A percentile compares a stretch with the other conserved stretches of the same genome.
phyloP scores from a whole-genome alignment of 495 filamentous ascomycete genomes.

The Penicillium pancosmium region DNA sequence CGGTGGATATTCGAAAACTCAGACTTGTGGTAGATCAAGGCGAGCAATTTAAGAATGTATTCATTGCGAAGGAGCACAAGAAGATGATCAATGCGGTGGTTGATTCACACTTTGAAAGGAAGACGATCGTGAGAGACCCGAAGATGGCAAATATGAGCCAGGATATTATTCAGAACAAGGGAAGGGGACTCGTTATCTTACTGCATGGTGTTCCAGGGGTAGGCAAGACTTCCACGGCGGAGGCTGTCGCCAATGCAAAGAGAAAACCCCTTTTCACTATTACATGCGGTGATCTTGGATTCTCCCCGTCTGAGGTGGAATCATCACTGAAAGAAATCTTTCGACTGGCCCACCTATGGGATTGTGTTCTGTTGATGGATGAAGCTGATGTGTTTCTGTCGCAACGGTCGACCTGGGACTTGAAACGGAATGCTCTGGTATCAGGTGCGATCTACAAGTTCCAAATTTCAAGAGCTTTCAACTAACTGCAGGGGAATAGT shows the following conservation, averaged over 20 bases:
- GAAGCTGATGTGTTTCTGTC: conserved; percentile 56
- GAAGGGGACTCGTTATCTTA: conserved; percentile 48
- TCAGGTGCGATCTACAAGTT: conserved; percentile 33
- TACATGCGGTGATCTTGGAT: conserved; percentile 39
- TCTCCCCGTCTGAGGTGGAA: conserved; percentile 36
- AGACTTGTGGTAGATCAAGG: not conserved
- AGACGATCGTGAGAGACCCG: conserved; percentile 3
- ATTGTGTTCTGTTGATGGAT: conserved; percentile 44
- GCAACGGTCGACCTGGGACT: conserved; percentile 34
- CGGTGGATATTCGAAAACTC: not conserved
- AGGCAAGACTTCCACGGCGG: conserved; percentile 37
- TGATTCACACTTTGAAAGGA: conserved; percentile 2
- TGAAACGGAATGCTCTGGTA: conserved; percentile 52
- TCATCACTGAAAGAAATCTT: conserved; percentile 40
- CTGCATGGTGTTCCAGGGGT: conserved; percentile 53
- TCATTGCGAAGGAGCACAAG: conserved; percentile 6
- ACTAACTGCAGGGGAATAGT: conserved; percentile 22
- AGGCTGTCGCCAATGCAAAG: conserved; percentile 19
- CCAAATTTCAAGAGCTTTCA: not conserved
- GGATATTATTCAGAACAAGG: conserved; percentile 30
- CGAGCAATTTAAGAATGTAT: not conserved
- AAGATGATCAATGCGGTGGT: conserved; percentile 2
- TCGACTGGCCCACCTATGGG: conserved; percentile 44
- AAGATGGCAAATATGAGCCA: not conserved
- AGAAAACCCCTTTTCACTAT: conserved; percentile 28